Conservation (phyloP, 345 rosid species). For the Rhodomyrtus tomentosa region DNA sequence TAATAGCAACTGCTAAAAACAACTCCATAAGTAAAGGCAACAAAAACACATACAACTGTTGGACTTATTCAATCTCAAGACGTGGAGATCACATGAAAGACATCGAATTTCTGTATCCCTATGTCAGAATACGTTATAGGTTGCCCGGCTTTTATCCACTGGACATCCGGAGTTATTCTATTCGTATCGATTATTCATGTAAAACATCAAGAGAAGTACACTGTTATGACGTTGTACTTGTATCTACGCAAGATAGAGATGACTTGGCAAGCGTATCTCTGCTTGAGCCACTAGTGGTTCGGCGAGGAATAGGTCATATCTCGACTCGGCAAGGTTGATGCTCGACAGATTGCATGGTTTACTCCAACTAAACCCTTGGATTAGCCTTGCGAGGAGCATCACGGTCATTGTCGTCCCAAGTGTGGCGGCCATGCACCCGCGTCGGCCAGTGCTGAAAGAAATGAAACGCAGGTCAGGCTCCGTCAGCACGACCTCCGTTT, state of each 20-base stretch:
- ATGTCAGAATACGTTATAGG: not conserved
- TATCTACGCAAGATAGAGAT: not conserved
- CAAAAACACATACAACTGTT: not conserved
- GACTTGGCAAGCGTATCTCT: not conserved
- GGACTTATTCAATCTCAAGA: not conserved
- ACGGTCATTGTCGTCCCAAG: not conserved
- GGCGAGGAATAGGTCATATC: not conserved
- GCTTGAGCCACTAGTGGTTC: not conserved
- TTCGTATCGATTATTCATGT: not conserved
- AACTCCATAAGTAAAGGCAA: not conserved
- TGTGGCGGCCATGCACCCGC: not conserved
- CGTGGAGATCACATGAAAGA: not conserved
- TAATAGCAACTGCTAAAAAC: not conserved
- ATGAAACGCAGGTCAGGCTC: not conserved
- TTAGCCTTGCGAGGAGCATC: not conserved
- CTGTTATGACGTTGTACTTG: not conserved
- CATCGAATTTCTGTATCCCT: not conserved
- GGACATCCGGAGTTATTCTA: not conserved
- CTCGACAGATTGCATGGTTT: not conserved
- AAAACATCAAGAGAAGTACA: not conserved
- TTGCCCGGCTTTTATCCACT: not conserved
- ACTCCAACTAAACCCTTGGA: not conserved
- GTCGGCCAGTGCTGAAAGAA: not conserved
- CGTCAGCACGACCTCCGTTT: not conserved
- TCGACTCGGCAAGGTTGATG: not conserved